Evolutionary conservation across 139 green algal genomes (phyloP).

Genomic region (Micractinium conductrix): DNA sequence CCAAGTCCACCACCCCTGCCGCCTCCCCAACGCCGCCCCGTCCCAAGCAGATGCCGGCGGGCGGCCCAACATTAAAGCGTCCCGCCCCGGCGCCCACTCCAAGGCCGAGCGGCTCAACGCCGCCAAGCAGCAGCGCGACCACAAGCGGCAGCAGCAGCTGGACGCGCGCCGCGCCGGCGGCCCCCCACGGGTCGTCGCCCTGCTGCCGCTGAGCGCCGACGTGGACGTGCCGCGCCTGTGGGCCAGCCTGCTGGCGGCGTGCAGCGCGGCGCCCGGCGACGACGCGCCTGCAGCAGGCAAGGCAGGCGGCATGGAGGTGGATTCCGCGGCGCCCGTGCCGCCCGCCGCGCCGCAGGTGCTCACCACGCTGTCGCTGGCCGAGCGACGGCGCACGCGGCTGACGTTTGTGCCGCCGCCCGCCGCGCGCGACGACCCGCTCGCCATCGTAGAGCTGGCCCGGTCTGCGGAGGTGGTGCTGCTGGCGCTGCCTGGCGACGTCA

Average conservation of each 20-base stretch:
- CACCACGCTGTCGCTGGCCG: conserved; percentile 52
- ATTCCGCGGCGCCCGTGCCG: background rate
- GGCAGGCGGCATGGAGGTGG: conserved; percentile 28
- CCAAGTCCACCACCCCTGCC: background rate
- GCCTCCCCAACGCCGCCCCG: background rate
- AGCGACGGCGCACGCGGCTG: conserved; percentile 52
- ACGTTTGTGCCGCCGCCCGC: conserved; percentile 75
- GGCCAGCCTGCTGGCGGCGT: conserved; percentile 49
- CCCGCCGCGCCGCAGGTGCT: background rate
- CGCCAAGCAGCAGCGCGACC: conserved; percentile 69
- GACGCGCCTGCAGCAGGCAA: background rate
- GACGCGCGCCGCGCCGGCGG: conserved; percentile 50
- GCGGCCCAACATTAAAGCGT: conserved; percentile 2
- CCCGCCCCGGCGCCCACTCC: conserved; percentile 34
- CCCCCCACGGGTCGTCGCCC: conserved; percentile 67
- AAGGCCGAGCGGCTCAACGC: conserved; percentile 69
- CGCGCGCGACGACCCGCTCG: conserved; percentile 65
- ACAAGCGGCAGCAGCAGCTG: conserved; percentile 70
- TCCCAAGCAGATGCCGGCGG: conserved; percentile 12
- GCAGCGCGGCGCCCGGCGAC: background rate
- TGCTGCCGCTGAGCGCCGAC: conserved; percentile 74
- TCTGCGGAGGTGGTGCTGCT: conserved; percentile 73
- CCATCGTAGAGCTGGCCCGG: conserved; percentile 65
- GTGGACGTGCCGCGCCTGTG: conserved; percentile 60
- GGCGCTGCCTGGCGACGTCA: conserved; percentile 57